Evolutionary conservation across 352 stramenopile genomes (phyloP), one percentile per base, ranked within the genome.

Genomic region (Pythium plurisporium): DNA sequence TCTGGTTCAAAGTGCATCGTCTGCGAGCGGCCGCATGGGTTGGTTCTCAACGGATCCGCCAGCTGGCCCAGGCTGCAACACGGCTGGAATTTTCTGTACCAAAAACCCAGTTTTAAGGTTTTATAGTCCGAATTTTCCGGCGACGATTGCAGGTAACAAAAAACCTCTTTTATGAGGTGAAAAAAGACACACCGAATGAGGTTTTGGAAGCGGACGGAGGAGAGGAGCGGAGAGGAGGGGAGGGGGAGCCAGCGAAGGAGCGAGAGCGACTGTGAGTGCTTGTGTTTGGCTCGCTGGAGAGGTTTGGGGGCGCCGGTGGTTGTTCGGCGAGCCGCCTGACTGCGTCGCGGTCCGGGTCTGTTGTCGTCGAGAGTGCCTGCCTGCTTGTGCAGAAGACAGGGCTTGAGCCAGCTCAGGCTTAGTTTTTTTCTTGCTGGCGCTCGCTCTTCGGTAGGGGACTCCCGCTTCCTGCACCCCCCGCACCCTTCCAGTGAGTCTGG

Each of bases 371-470:
- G 37, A 26, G 12, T 26, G 54, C 37, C 17, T 40, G 40, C 56
- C 56, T 58, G 56, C 56, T 26, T 54, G 47, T 58, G 43, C 46
- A 64, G 56, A 57, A 53, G 48, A 51, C 47, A 50, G 56, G 56
- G 26, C 47, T 46, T 20, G 38, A 43, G 44, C 50, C 23, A 29
- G 30, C 41, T 29, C 40, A 19, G 55, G 23, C 49, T 66, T 66
- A 66, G 59, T 66, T 66, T 66, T 61, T 66, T 62, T 66, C 59
- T 66, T 66, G 49, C 58, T 43, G 48, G 27, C 42, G 42, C 50
- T 52, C 31, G 56, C 41, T 58, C 45, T 62, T 62, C 48, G 43
- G 49, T 42, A 36, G 38, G 37, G 40, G 50, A 49, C 50, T 49
- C 49, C 50, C 38, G 50, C 50, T 58, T 34, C 37, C 12, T n/a